Evolutionary conservation across 352 stramenopile species (phyloP).

Genomic region (Globisporangium abappressorium): DNA sequence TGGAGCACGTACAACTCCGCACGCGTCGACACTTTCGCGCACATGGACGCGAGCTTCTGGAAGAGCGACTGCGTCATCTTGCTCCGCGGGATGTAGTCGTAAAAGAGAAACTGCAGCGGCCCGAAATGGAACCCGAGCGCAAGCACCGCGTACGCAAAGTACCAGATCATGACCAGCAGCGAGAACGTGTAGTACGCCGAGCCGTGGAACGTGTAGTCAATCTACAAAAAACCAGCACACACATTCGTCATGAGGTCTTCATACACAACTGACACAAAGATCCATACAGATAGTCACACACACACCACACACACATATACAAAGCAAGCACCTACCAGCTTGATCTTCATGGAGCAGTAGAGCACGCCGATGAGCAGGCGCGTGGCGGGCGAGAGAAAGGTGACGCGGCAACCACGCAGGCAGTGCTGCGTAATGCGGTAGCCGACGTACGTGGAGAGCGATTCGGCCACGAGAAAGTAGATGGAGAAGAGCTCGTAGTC

Average conservation of each 20-base stretch:
- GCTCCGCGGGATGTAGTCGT: slow-evolving; percentile 55
- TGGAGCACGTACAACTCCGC: slow-evolving; percentile 55
- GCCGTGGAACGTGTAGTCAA: slow-evolving; percentile 79
- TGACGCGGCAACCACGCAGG: slow-evolving; percentile 60
- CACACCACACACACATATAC: not conserved
- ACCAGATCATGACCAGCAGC: slow-evolving; percentile 61
- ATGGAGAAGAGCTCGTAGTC: slow-evolving; percentile 73
- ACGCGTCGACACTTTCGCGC: slow-evolving; percentile 36
- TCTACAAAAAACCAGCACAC: slow-evolving; percentile 26
- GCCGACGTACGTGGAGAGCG: slow-evolving; percentile 70
- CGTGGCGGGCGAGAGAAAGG: slow-evolving; percentile 54
- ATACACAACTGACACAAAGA: slow-evolving; percentile 2
- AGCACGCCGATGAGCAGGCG: slow-evolving; percentile 67
- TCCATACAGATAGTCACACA: not conserved
- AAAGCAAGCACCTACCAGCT: slow-evolving; percentile 34
- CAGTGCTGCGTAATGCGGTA: slow-evolving; percentile 82
- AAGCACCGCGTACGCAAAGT: slow-evolving; percentile 61
- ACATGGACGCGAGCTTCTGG: slow-evolving; percentile 36
- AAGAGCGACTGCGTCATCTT: slow-evolving; percentile 56
- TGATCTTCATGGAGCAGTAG: slow-evolving; percentile 79
- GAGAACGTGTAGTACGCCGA: slow-evolving; percentile 66
- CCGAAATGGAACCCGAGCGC: slow-evolving; percentile 79
- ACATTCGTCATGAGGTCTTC: not conserved
- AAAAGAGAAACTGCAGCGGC: slow-evolving; percentile 77
- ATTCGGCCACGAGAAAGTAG: slow-evolving; percentile 79